These are phyloP conservation scores for Blakeslea trispora DNA, from an alignment of 371 early-diverging fungal species.

Conservation along the genomic window DNA sequence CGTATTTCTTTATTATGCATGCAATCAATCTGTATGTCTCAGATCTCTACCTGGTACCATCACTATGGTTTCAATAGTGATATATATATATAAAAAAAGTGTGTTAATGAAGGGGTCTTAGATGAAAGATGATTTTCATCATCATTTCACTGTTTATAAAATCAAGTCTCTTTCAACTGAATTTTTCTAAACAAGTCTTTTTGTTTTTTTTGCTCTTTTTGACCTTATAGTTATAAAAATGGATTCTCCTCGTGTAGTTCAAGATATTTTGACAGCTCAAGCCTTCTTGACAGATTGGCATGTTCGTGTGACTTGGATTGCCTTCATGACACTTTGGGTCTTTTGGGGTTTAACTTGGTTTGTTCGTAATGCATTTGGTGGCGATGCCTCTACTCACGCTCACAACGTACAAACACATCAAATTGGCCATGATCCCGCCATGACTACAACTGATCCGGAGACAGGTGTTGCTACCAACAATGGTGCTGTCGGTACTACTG, in stretches of 20 bases:
- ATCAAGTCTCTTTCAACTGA: neutral
- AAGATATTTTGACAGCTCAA: slow-evolving; percentile 6
- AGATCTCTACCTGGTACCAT: neutral
- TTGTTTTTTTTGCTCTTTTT: neutral
- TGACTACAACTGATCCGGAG: neutral
- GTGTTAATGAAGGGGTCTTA: no score
- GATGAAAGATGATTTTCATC: no score
- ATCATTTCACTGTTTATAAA: neutral
- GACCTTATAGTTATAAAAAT: no score
- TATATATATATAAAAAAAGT: no score
- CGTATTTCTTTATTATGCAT: slow-evolving; percentile 1
- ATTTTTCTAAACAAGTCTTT: neutral
- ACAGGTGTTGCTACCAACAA: slow-evolving; percentile 9
- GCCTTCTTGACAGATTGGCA: slow-evolving; percentile 36
- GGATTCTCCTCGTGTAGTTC: slow-evolving; percentile 7
- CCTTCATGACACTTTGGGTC: slow-evolving; percentile 37
- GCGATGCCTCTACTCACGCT: slow-evolving; percentile 14
- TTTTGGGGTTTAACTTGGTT: slow-evolving; percentile 45
- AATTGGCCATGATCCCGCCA: neutral
- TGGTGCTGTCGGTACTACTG: neutral
- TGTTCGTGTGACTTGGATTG: slow-evolving; percentile 42
- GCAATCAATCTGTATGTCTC: neutral
- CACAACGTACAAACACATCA: slow-evolving; percentile 1
- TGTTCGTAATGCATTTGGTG: slow-evolving; percentile 38
- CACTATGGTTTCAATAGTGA: no score